phyloP scores from a whole-genome alignment of 2,329 filamentous ascomycete species.

The Nemania sp. region DNA sequence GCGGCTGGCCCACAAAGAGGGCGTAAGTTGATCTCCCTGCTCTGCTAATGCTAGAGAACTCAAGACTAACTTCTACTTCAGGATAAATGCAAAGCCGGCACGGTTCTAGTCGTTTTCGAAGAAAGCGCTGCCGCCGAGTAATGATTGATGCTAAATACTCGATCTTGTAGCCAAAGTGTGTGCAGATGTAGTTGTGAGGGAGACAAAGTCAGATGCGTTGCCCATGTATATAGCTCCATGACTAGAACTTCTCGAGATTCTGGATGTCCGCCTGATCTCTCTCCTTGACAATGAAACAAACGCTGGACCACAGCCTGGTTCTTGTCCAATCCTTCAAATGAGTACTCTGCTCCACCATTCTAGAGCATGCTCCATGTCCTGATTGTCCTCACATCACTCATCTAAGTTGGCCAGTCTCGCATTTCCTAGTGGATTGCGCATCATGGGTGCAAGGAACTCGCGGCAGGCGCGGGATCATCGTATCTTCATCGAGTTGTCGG shows the following conservation, averaged over 20 bases:
- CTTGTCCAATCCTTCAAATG: too few relatives aligned
- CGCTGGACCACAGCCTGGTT: not conserved
- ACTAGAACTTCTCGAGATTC: not conserved
- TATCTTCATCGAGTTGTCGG: too few relatives aligned
- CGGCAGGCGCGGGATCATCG: too few relatives aligned
- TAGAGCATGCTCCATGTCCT: not conserved
- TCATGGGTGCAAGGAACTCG: too few relatives aligned
- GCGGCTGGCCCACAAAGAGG: constrained; percentile 74
- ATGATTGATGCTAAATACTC: not conserved
- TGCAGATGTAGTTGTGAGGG: not conserved
- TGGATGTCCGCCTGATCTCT: not conserved
- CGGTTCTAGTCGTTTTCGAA: constrained; percentile 74
- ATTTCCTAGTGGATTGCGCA: not conserved
- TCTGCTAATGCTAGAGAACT: not conserved
- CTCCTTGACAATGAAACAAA: not conserved
- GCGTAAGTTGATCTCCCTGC: constrained; percentile 56
- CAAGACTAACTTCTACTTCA: constrained; percentile 38
- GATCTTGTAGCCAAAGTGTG: not conserved
- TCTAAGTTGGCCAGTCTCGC: not conserved
- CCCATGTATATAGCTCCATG: constrained; percentile 12
- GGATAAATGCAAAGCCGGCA: constrained; percentile 80
- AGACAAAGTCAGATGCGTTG: not conserved
- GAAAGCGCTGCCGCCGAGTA: constrained; percentile 43
- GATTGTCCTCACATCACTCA: not conserved
- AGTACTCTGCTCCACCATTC: not conserved